phyloP scores from a whole-genome alignment of 2,329 filamentous ascomycete genomes.

The Penicillium sp. region DNA sequence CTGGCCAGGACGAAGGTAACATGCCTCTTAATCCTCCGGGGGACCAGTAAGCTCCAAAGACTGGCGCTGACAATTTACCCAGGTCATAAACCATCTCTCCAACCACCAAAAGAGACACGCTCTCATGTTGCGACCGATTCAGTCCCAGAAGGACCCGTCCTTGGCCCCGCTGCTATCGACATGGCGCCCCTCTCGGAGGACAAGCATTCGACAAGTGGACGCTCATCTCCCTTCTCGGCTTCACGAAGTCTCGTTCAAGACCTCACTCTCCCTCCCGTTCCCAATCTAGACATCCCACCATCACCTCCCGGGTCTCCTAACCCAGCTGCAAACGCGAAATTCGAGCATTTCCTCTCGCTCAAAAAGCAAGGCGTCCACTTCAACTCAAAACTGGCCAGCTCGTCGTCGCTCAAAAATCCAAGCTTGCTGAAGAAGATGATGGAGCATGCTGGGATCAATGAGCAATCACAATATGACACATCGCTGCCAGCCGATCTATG shows the following conservation, averaged over 20 bases:
- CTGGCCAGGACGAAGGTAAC: constrained; percentile 8
- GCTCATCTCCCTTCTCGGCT: constrained; percentile 50
- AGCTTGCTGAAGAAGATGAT: constrained; percentile 56
- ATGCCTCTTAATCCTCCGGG: not conserved
- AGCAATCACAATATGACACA: constrained; percentile 54
- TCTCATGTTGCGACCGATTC: constrained; percentile 5
- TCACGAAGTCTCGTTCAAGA: constrained; percentile 53
- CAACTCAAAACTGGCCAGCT: constrained; percentile 58
- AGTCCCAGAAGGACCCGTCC: constrained; percentile 29
- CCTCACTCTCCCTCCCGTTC: constrained; percentile 52
- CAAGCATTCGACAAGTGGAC: constrained; percentile 12
- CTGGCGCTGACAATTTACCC: not conserved
- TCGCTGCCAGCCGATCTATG: constrained; percentile 45
- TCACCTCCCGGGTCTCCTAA: constrained; percentile 48
- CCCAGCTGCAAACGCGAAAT: constrained; percentile 52
- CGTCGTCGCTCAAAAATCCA: constrained; percentile 59
- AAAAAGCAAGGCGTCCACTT: constrained; percentile 64
- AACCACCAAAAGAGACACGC: not conserved
- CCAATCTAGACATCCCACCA: constrained; percentile 45
- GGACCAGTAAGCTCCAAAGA: not conserved
- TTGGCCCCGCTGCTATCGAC: constrained; percentile 37
- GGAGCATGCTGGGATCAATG: constrained; percentile 55
- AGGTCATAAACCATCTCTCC: constrained; percentile 2
- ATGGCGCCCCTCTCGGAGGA: constrained; percentile 15
- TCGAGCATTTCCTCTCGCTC: constrained; percentile 58